Evolutionary conservation across 2,329 filamentous ascomycete genomes (phyloP).

Genomic region (Cladophialophora exuberans): DNA sequence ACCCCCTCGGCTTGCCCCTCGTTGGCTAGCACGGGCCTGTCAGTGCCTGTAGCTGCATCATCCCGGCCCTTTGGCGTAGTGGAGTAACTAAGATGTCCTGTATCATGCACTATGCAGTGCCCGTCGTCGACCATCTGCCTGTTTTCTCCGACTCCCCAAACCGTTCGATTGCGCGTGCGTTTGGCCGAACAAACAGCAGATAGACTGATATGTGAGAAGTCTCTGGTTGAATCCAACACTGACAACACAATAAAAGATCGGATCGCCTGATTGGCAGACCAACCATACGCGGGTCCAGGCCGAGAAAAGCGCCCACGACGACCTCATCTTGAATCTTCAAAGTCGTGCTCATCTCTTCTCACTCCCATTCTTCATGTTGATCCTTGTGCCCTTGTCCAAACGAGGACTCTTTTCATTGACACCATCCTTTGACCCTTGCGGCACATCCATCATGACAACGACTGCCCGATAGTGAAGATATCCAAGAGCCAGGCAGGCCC

Average conservation of each 20-base stretch:
- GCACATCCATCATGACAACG: slow-evolving; percentile 14
- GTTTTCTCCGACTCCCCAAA: slow-evolving; percentile 25
- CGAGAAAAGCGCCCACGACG: neutral
- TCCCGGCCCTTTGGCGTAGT: slow-evolving; percentile 9
- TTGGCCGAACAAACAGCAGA: slow-evolving; percentile 14
- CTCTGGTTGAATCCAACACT: neutral
- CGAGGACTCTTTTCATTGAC: slow-evolving; percentile 2
- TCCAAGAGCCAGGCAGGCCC: slow-evolving; percentile 15
- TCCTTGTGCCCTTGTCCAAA: slow-evolving; percentile 8
- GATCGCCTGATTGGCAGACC: slow-evolving; percentile 5
- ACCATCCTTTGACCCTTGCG: neutral
- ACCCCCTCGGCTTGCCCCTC: slow-evolving; percentile 5
- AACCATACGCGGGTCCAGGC: slow-evolving; percentile 1
- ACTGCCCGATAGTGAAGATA: slow-evolving; percentile 5
- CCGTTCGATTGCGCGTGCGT: slow-evolving; percentile 16
- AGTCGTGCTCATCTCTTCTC: slow-evolving; percentile 8
- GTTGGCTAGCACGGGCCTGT: slow-evolving; percentile 10
- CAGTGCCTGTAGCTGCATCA: slow-evolving; percentile 13
- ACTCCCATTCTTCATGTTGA: slow-evolving; percentile 9
- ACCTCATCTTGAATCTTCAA: neutral
- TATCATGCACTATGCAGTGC: too few species aligned
- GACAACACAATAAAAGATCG: slow-evolving; percentile 3
- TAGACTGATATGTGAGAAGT: slow-evolving; percentile 13
- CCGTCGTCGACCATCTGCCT: slow-evolving; percentile 21
- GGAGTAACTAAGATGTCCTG: slow-evolving; percentile 4